Evolutionary conservation across 768 basidiomycete species (phyloP).

Genomic region (Mycena galericulata): DNA sequence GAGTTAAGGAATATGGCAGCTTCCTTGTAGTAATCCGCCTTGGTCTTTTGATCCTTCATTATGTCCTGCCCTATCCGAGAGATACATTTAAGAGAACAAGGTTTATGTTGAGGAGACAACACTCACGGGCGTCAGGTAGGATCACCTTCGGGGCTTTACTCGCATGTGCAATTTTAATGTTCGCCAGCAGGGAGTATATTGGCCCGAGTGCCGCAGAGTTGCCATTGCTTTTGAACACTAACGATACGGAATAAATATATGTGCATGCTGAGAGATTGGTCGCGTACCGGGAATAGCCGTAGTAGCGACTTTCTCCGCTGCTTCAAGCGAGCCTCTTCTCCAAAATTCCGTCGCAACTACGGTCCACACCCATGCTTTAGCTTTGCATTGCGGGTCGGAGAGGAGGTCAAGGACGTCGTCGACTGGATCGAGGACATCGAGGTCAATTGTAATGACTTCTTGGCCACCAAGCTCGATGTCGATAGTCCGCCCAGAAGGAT

Average conservation of each 20-base stretch:
- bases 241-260: slow-evolving; percentile 29
- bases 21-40: slow-evolving; percentile 76
- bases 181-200: slow-evolving; percentile 86
- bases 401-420: slow-evolving; percentile 82
- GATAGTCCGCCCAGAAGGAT: slow-evolving; percentile 62
- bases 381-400: slow-evolving; percentile 76
- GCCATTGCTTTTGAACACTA: slow-evolving; percentile 66
- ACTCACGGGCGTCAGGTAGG: slow-evolving; percentile 79
- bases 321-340: slow-evolving; percentile 78
- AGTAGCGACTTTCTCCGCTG: slow-evolving; percentile 80
- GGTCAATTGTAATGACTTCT: slow-evolving; percentile 91
- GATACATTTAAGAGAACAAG: slow-evolving; percentile 9
- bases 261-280: slow-evolving; percentile 8
- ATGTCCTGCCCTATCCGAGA: slow-evolving; percentile 69
- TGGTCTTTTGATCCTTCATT: slow-evolving; percentile 67
- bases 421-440: slow-evolving; percentile 86
- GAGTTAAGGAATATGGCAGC: slow-evolving; percentile 78
- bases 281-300: slow-evolving; percentile 75
- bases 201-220: slow-evolving; percentile 69
- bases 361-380: slow-evolving; percentile 74
- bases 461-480: slow-evolving; percentile 86
- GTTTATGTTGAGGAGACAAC: slow-evolving; percentile 7
- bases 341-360: slow-evolving; percentile 91
- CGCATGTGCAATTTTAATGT: slow-evolving; percentile 84
- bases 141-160: slow-evolving; percentile 87